Conservation (phyloP, 2,329 filamentous ascomycete genomes). For the Colletotrichum sojae region DNA sequence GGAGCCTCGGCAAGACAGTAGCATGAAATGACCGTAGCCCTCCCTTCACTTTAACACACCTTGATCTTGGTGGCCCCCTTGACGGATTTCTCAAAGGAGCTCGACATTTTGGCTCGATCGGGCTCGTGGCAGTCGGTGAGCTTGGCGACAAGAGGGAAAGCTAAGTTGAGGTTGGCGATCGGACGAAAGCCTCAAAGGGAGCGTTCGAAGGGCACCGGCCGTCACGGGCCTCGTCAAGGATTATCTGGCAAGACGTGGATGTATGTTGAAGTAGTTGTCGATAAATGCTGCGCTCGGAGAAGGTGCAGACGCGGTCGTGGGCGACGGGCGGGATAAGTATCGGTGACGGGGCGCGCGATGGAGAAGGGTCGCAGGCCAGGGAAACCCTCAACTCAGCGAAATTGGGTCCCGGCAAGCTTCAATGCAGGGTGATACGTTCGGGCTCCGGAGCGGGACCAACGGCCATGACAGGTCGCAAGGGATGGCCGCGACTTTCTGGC, state of each 20-base stretch:
- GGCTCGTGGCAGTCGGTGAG: conserved; percentile 38
- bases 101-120: conserved; percentile 71
- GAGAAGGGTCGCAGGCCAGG: conserved; percentile 32
- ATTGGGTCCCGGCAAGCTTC: conserved; percentile 35
- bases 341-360: conserved; percentile 29
- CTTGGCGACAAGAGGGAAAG: conserved; percentile 39
- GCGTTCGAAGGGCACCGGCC: conserved; percentile 16
- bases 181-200: conserved; percentile 32
- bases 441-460: conserved; percentile 22
- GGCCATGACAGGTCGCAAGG: conserved; percentile 36
- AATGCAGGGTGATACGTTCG: conserved; percentile 34
- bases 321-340: conserved; percentile 23
- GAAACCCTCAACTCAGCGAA: conserved; percentile 35
- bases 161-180: conserved; percentile 29
- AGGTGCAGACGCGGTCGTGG: conserved; percentile 14
- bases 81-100: conserved; percentile 98
- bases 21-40: not conserved
- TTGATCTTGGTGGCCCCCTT: conserved; percentile 99
- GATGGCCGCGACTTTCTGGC: conserved; percentile 13
- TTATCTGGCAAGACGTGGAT: not conserved
- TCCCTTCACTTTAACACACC: conserved; percentile 60
- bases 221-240: conserved; percentile 34
- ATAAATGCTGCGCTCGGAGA: not conserved
- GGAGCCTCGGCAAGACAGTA: conserved; percentile 15
- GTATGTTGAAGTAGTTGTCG: not conserved